Evolutionary conservation across 2,329 filamentous ascomycete genomes (phyloP).

Genomic region (Aspergillus bombycis): DNA sequence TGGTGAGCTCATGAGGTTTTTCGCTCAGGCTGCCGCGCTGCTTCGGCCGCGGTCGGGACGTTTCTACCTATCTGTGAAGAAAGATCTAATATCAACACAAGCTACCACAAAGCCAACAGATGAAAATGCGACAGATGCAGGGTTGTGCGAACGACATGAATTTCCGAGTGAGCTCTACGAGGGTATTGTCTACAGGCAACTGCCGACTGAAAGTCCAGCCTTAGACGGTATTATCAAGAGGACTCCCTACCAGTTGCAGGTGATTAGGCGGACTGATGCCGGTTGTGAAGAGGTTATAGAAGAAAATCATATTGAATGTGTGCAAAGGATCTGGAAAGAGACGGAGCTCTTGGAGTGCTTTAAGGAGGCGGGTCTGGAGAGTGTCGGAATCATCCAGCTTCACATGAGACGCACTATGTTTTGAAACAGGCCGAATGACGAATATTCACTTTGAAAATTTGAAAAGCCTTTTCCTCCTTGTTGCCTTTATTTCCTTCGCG

Average conservation of each 20-base stretch:
- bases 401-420: not conserved
- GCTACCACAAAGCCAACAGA: not conserved
- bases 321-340: not conserved
- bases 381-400: not conserved
- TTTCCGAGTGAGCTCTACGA: not conserved
- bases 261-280: not conserved
- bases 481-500: no score
- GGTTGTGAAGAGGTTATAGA: not conserved
- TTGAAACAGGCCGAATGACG: not conserved
- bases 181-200: not conserved
- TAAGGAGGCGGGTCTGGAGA: not conserved
- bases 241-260: not conserved
- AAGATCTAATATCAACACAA: not conserved
- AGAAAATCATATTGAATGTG: not conserved
- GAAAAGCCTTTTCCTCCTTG: no score
- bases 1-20: not conserved
- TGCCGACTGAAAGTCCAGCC: not conserved
- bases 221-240: not conserved
- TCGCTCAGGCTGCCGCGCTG: conserved; percentile 1
- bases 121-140: no score
- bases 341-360: not conserved
- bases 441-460: not conserved
- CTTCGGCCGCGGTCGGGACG: not conserved
- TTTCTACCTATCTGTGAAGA: not conserved
- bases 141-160: not conserved